phyloP scores from a whole-genome alignment of 129 eudicot genomes.

The Chrysanthemum seticuspe region DNA sequence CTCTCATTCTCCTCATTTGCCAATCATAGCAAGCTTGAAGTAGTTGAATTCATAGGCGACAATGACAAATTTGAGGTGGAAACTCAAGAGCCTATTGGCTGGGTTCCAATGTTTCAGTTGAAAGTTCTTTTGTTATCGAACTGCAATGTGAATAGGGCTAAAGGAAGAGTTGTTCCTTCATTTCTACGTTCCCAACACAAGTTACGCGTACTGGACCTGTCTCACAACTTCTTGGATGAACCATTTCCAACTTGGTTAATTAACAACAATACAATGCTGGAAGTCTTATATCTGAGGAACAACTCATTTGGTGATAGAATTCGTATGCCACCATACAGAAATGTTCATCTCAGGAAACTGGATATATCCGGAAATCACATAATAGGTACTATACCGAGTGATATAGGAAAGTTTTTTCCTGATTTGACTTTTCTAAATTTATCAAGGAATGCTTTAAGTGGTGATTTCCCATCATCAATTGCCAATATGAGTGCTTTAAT shows the following conservation, averaged over 20 bases:
- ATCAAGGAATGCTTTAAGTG: constrained; percentile 21
- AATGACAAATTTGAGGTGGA: constrained; percentile 18
- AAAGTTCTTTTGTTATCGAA: constrained; percentile 14
- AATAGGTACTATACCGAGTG: not conserved
- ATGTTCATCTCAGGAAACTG: not conserved
- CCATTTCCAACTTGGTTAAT: constrained; percentile 31
- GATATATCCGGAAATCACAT: constrained; percentile 21
- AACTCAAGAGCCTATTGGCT: constrained; percentile 19
- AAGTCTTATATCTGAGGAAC: not conserved
- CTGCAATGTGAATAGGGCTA: constrained; percentile 20
- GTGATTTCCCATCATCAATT: constrained; percentile 18
- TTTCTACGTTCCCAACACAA: constrained; percentile 31
- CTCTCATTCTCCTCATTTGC: constrained; percentile 30
- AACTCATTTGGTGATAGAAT: constrained; percentile 20
- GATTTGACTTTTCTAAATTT: not conserved
- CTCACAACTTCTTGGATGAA: constrained; percentile 25
- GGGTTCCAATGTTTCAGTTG: constrained; percentile 38
- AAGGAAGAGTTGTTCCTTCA: constrained; percentile 16
- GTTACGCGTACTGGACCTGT: constrained; percentile 21
- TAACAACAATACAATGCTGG: constrained; percentile 21
- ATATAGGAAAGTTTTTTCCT: constrained; percentile 22
- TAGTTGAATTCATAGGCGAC: not conserved
- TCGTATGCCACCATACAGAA: not conserved
- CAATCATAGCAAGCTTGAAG: constrained; percentile 30
- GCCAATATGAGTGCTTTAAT: not conserved